Base-by-base conservation (phyloP, 495 filamentous ascomycete species). In the Massariosphaeria phaeospora region DNA sequence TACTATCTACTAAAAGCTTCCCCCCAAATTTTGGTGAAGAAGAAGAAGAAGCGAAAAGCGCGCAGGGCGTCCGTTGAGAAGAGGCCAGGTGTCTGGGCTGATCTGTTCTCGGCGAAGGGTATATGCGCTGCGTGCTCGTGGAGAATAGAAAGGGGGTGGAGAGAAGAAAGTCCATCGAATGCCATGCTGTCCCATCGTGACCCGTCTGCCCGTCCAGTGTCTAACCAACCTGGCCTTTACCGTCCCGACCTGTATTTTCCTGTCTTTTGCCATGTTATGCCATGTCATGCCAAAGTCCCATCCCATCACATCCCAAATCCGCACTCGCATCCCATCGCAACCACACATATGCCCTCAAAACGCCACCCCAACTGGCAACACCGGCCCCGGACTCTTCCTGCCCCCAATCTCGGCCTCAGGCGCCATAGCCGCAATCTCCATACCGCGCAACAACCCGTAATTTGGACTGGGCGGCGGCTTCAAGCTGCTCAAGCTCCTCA, bases 361-460 rank as follows among this genome's bases (percentile, higher is more conserved):
- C 30, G 8, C 17, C 38, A 30, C 26, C 35, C 40, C 48, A 63
- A 48, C 59, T 59, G 1, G 61, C 61, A 31, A 63, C 50, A 33
- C 61, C 61, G 21, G 59, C 61, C 21, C 46, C 48, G 52, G 52
- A 44, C 46, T 57, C 34, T 7, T 34, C 12, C 48, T 48, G 35
- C 35, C 12, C 17, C 4, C 36, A 43, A 2, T 43, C 44, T 39
- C 43, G 3, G 29, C 31, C 43, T 27, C 29, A 10, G 3, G 17
- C 39, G 18, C 33, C 26, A 8, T 21, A 10, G 20, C 49, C 34
- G 2, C 10, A 20, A 56, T 57, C 42, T 57, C 52, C 59, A 56
- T 44, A 13, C 48, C 59, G 47, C 15, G 30, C 47, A 62, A 33
- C 12, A 56, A 25, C 18, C 46, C 59, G 41, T 57, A 55, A 46